Percentiles rank a stretch among this genome's conserved stretches.
Evolutionary conservation across 306 rosid genomes (phyloP).

Genomic region (cucumber (Cucumis sativus)): Cucumber_9930_V3 NC_026657.2:30749001-30749500

Average conservation of each 20-base stretch:
- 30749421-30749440: no score
- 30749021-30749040: not conserved
- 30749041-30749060: constrained; percentile 1
- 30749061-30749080: not conserved
- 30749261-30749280: not conserved
- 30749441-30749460: no score
- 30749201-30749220: not conserved
- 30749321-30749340: not conserved
- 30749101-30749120: not conserved
- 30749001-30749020: not conserved
- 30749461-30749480: no score
- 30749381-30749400: no score
- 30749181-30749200: not conserved
- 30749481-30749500: not conserved
- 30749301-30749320: not conserved
- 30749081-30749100: constrained; percentile 4
- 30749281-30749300: not conserved
- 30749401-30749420: no score
- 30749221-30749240: not conserved
- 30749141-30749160: not conserved
- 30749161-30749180: not conserved
- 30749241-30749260: no score
- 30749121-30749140: not conserved
- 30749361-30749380: no score
- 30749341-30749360: not conserved